Evolutionary conservation across 1,284 basidiomycete species (phyloP).

Genomic region (Hortiboletus rubellus): DNA sequence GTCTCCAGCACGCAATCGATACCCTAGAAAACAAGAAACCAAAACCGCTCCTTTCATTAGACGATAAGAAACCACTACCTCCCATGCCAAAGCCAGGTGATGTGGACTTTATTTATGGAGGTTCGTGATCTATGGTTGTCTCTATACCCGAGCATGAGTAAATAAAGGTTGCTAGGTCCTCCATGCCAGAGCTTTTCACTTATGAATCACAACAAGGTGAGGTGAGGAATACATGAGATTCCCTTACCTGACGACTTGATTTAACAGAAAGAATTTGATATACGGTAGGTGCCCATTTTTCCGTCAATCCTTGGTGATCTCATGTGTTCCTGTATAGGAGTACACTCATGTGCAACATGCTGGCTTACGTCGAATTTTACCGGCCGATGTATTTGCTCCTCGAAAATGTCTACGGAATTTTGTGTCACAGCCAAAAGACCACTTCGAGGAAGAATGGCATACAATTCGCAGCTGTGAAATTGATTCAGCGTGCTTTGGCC

Average conservation of each 20-base stretch:
- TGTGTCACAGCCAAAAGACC: constrained; percentile 44
- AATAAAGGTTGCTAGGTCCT: constrained; percentile 45
- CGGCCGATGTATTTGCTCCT: constrained; percentile 62
- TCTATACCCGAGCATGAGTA: constrained; percentile 1
- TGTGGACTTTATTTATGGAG: constrained; percentile 71
- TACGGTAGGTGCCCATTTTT: constrained; percentile 41
- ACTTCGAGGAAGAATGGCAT: constrained; percentile 36
- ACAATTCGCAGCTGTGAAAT: constrained; percentile 60
- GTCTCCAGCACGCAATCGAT: constrained; percentile 59
- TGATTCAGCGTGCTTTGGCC: constrained; percentile 56
- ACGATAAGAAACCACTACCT: constrained; percentile 39
- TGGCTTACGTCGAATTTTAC: constrained; percentile 73
- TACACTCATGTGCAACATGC: constrained; percentile 64
- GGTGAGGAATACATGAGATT: constrained; percentile 7
- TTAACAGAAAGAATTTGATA: constrained; percentile 55
- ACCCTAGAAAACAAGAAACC: constrained; percentile 42
- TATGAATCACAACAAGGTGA: constrained; percentile 59
- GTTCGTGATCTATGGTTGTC: constrained; percentile 37
- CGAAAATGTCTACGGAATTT: constrained; percentile 67
- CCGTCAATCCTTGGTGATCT: background rate
- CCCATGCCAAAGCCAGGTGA: constrained; percentile 56
- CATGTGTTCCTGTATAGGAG: constrained; percentile 41
- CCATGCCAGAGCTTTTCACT: constrained; percentile 70
- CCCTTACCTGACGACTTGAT: constrained; percentile 1
- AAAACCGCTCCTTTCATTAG: constrained; percentile 39